Evolutionary conservation across 1,139 yeast genomes (phyloP), one percentile per base, ranked within the genome.

Genomic region (Blastobotrys ciferrii): DNA sequence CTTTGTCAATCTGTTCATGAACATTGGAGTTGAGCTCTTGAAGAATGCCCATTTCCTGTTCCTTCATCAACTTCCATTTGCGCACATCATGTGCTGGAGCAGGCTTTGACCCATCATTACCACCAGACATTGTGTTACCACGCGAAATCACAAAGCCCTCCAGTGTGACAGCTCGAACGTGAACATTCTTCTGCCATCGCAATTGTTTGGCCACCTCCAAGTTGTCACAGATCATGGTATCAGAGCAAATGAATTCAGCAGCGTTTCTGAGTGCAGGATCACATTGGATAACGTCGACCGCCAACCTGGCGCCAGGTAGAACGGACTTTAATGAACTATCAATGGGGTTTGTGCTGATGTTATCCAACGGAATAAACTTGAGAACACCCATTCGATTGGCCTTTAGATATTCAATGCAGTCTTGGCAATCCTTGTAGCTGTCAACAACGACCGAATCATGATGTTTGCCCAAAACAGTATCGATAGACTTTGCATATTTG

Each of bases 91-190:
- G 40, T 9, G 40, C 17, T 5, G 40, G 40, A 9, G 40, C 25
- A 5, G 40, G 40, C 40, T 36, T 36, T 14, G 18, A 61, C 14
- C 38, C 35, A 56, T 66, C 75, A 15, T 64, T 63, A 56, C 98
- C 98, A 67, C 97, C 98, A 12, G 98, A 86, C 95, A 92, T 87
- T 42, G 89, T 73, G 6, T 96, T 96, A 9, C 92, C 83, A 59
- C 80, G 81, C 62, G 88, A 92, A 48, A 92, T 86, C 31, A 89
- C 73, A 0, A 95, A 80, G 0, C 98, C 98, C 45, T 88, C 89
- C 7, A 87, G 61, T 0, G 96, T 80, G 1, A 91, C 95, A 42
- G 87, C 75, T 63, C 85, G 88, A 46, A 80, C 82, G 32, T 76
- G 77, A 18, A 87, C 64, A 3, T 74, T 71, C 35, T 69, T 68